These are phyloP conservation scores for Populus tremula DNA, from an alignment of 345 rosid species.

Conservation along the genomic window DNA sequence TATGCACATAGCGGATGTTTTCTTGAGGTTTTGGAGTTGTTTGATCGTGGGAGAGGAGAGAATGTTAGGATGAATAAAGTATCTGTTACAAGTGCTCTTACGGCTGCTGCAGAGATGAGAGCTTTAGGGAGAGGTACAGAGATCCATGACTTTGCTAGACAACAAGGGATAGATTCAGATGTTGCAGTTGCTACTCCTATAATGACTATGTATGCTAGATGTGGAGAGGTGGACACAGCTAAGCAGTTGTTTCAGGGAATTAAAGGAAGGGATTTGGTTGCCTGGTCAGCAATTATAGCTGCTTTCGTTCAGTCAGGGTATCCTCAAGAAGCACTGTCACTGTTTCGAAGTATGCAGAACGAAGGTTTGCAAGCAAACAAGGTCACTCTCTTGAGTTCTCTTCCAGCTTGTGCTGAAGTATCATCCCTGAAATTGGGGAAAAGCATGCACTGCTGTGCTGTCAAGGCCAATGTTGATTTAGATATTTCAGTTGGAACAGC, in stretches of 20 bases:
- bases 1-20: slow-evolving; percentile 47
- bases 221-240: slow-evolving; percentile 43
- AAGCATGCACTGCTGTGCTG: slow-evolving; percentile 57
- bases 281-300: slow-evolving; percentile 62
- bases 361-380: slow-evolving; percentile 41
- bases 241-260: slow-evolving; percentile 33
- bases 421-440: slow-evolving; percentile 39
- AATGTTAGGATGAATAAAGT: slow-evolving; percentile 41
- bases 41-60: slow-evolving; percentile 32
- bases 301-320: slow-evolving; percentile 50
- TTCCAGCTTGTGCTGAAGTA: slow-evolving; percentile 51
- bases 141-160: slow-evolving; percentile 35
- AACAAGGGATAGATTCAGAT: slow-evolving; percentile 39
- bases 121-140: slow-evolving; percentile 38
- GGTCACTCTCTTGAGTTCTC: slow-evolving; percentile 45
- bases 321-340: slow-evolving; percentile 42
- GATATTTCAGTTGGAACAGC: slow-evolving; percentile 48
- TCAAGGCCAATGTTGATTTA: slow-evolving; percentile 39
- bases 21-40: slow-evolving; percentile 41
- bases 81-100: slow-evolving; percentile 40
- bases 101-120: slow-evolving; percentile 50
- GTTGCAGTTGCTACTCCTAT: slow-evolving; percentile 48
- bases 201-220: slow-evolving; percentile 57
- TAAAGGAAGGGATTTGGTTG: slow-evolving; percentile 42
- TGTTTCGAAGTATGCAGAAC: slow-evolving; percentile 48